A percentile compares a stretch with the other conserved stretches of the same genome.
These are phyloP conservation scores for Phytophthora hibernalis DNA, from an alignment of 352 stramenopile genomes.

Conservation along the genomic window DNA sequence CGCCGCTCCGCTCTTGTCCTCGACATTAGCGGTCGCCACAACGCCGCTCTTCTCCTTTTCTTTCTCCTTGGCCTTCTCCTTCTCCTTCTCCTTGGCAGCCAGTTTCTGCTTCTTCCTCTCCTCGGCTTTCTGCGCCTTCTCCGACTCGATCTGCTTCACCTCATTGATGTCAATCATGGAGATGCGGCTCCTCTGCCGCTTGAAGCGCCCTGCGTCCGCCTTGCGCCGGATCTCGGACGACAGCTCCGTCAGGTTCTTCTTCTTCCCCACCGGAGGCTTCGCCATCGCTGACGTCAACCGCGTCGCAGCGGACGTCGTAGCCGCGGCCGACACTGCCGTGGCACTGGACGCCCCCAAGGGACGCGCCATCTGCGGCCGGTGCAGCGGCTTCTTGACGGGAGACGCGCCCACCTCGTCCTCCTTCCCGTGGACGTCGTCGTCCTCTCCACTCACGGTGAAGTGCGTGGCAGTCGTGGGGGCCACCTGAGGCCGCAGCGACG, in stretches of 20 bases:
- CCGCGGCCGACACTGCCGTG: conserved; percentile 26
- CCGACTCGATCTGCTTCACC: conserved; percentile 88
- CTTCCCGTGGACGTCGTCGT: conserved; percentile 43
- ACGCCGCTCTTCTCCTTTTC: conserved; percentile 37
- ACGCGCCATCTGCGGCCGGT: conserved; percentile 57
- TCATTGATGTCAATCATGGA: conserved; percentile 91
- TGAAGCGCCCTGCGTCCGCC: conserved; percentile 82
- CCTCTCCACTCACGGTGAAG: conserved; percentile 69
- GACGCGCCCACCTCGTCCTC: conserved; percentile 34
- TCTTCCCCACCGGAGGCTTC: conserved; percentile 54
- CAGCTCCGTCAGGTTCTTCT: conserved; percentile 73
- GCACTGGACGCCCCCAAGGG: conserved; percentile 15
- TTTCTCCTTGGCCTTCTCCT: conserved; percentile 45
- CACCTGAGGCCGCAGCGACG: conserved; percentile 57
- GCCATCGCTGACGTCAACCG: conserved; percentile 34
- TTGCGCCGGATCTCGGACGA: conserved; percentile 87
- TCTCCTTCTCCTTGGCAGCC: conserved; percentile 47
- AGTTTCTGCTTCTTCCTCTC: conserved; percentile 82
- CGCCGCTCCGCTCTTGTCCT: conserved; percentile 26
- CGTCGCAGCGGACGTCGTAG: conserved; percentile 26
- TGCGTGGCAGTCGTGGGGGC: conserved; percentile 52
- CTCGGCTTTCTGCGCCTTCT: conserved; percentile 86
- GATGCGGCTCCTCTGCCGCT: conserved; percentile 84
- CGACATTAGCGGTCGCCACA: conserved; percentile 4
- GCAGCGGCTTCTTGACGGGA: conserved; percentile 49